phyloP scores from a whole-genome alignment of 352 stramenopile genomes.

The Discostella stelligera region DNA sequence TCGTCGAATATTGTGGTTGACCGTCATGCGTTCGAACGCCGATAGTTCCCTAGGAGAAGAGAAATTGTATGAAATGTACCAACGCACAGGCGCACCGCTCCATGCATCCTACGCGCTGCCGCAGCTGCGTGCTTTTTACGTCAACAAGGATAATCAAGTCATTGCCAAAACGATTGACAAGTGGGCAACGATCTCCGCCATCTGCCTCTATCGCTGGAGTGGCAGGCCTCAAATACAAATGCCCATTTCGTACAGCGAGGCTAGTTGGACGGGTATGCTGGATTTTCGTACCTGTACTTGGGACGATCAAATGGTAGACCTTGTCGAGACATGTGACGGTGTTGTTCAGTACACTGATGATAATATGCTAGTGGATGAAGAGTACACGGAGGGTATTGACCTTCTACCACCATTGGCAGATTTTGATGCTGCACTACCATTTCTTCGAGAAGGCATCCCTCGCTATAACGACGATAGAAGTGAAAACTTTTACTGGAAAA shows the following conservation, averaged over 20 bases:
- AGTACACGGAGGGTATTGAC: conserved; percentile 10
- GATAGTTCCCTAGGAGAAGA: conserved; percentile 43
- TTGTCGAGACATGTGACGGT: conserved; percentile 67
- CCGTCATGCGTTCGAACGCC: not conserved
- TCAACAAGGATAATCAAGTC: conserved; percentile 62
- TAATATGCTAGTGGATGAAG: conserved; percentile 1
- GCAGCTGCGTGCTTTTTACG: conserved; percentile 85
- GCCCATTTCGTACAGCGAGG: conserved; percentile 91
- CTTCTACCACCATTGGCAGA: conserved; percentile 28
- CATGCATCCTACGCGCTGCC: conserved; percentile 89
- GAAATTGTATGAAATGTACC: conserved; percentile 49
- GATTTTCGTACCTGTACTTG: conserved; percentile 87
- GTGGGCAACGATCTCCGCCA: conserved; percentile 89
- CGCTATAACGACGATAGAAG: conserved; percentile 15
- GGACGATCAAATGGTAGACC: conserved; percentile 84
- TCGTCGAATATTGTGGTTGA: not conserved
- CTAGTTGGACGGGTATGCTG: conserved; percentile 92
- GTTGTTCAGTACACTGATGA: not conserved
- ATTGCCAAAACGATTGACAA: conserved; percentile 65
- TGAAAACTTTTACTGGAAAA: conserved; percentile 53
- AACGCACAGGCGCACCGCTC: conserved; percentile 69
- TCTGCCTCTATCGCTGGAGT: conserved; percentile 88
- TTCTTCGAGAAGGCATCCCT: conserved; percentile 27
- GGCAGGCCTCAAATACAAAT: conserved; percentile 41
- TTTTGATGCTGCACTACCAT: conserved; percentile 20